Percentiles rank a stretch among this genome's conserved stretches.
Conservation (phyloP, 768 basidiomycete genomes). For the Tricholoma hemisulphureum region DNA sequence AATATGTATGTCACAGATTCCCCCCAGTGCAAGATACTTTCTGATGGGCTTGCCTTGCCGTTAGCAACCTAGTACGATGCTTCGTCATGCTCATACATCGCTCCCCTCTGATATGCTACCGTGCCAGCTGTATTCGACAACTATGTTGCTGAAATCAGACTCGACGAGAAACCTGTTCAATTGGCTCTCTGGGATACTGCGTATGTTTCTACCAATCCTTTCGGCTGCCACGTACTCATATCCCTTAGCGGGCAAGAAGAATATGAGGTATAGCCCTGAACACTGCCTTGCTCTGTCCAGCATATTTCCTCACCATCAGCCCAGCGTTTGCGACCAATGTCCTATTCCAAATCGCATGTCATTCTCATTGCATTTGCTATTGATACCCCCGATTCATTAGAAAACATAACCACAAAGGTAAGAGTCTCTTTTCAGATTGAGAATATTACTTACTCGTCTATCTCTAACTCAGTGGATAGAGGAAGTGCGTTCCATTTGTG, state of each 20-base stretch:
- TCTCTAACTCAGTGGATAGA: slow-evolving; percentile 87
- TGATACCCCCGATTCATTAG: slow-evolving; percentile 94
- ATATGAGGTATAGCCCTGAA: slow-evolving; percentile 69
- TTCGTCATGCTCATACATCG: slow-evolving; percentile 14
- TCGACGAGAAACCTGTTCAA: slow-evolving; percentile 97
- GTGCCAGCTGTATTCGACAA: slow-evolving; percentile 91
- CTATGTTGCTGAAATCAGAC: slow-evolving; percentile 95
- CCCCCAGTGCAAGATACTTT: slow-evolving; percentile 3
- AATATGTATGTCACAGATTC: slow-evolving; percentile 69
- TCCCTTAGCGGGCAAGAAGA: slow-evolving; percentile 88
- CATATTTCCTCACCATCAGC: slow-evolving; percentile 8
- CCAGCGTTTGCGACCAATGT: slow-evolving; percentile 91
- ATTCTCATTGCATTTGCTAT: slow-evolving; percentile 97
- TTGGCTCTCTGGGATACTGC: slow-evolving; percentile 99
- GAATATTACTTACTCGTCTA: slow-evolving; percentile 13
- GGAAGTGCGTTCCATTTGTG: slow-evolving; percentile 96
- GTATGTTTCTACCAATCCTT: slow-evolving; percentile 49
- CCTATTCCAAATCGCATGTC: slow-evolving; percentile 97
- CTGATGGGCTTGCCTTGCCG: slow-evolving; percentile 13
- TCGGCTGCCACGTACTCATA: slow-evolving; percentile 9
- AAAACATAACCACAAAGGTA: slow-evolving; percentile 93
- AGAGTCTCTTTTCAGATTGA: slow-evolving; percentile 10
- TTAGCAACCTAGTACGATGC: slow-evolving; percentile 58
- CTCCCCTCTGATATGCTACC: slow-evolving; percentile 15
- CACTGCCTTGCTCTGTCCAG: slow-evolving; percentile 7